A percentile compares a stretch with the other conserved stretches of the same genome.
These are phyloP conservation scores for Nematodospora valgi DNA, from an alignment of 805 yeast genomes.

Conservation along the genomic window DNA sequence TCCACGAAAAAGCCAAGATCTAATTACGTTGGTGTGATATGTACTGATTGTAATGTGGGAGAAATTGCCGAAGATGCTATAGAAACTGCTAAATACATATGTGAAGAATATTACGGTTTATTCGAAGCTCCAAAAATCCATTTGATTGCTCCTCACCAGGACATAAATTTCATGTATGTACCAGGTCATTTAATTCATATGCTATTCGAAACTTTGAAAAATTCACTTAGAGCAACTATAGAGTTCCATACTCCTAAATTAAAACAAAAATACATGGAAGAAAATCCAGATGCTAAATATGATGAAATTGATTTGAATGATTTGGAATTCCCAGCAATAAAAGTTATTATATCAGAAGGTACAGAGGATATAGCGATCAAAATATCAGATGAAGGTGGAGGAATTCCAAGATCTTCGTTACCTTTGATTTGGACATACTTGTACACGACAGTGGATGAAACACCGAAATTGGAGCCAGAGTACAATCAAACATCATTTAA, in stretches of 20 bases:
- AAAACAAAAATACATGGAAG: constrained; percentile 32
- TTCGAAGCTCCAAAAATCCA: constrained; percentile 84
- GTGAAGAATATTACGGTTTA: constrained; percentile 87
- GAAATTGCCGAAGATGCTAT: constrained; percentile 86
- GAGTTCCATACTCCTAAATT: constrained; percentile 65
- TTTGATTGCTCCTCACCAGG: constrained; percentile 69
- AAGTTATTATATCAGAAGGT: constrained; percentile 84
- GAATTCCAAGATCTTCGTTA: constrained; percentile 78
- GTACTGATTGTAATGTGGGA: constrained; percentile 77
- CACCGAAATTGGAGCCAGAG: constrained; percentile 63
- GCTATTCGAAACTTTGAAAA: constrained; percentile 84
- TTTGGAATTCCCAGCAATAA: constrained; percentile 75
- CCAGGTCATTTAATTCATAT: constrained; percentile 92
- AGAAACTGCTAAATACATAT: constrained; percentile 84
- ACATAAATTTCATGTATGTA: constrained; percentile 79
- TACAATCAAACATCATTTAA: constrained; percentile 59
- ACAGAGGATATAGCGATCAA: constrained; percentile 88
- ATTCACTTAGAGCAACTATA: constrained; percentile 84
- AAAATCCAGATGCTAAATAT: constrained; percentile 37
- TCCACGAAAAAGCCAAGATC: constrained; percentile 20
- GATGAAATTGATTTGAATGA: constrained; percentile 52
- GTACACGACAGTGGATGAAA: constrained; percentile 79
- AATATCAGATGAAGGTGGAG: constrained; percentile 92
- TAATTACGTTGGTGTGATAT: constrained; percentile 85
- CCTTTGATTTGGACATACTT: constrained; percentile 89